Evolutionary conservation across 768 basidiomycete genomes (phyloP).

Genomic region (Tylopilus felleus): DNA sequence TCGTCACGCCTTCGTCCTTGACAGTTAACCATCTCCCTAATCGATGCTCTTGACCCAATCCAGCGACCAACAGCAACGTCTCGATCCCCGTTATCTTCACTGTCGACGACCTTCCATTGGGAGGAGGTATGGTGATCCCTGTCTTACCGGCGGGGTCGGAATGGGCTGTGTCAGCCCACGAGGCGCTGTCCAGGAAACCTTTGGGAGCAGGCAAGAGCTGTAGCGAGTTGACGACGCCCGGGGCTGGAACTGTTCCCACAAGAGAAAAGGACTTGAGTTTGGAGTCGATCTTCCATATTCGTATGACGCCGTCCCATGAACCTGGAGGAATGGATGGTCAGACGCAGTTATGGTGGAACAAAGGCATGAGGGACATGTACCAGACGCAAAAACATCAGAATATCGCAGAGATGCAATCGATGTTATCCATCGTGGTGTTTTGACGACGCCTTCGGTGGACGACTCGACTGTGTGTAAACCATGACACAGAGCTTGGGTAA

Average conservation of each 20-base stretch:
- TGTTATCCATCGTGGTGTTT: slow-evolving; percentile 89
- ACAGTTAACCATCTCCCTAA: slow-evolving; percentile 85
- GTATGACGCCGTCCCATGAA: slow-evolving; percentile 89
- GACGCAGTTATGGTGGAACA: background rate
- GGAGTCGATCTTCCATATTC: slow-evolving; percentile 86
- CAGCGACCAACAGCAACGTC: slow-evolving; percentile 67
- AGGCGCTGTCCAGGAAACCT: slow-evolving; percentile 39
- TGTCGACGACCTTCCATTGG: slow-evolving; percentile 11
- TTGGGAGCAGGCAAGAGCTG: slow-evolving; percentile 64
- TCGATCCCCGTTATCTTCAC: slow-evolving; percentile 31
- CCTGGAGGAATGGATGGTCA: slow-evolving; percentile 44
- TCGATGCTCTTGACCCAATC: slow-evolving; percentile 83
- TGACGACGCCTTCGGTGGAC: slow-evolving; percentile 69
- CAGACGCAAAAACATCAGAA: slow-evolving; percentile 88
- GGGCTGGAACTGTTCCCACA: slow-evolving; percentile 58
- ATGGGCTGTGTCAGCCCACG: slow-evolving; percentile 33
- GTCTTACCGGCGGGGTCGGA: background rate
- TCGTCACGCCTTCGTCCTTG: slow-evolving; percentile 67
- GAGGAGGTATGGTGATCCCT: background rate
- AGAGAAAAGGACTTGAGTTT: slow-evolving; percentile 75
- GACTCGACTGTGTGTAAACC: slow-evolving; percentile 72
- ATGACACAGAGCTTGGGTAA: slow-evolving; percentile 82
- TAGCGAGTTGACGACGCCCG: slow-evolving; percentile 87
- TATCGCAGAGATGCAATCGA: slow-evolving; percentile 79
- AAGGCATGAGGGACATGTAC: slow-evolving; percentile 38